Conservation (phyloP, 148 eudicot genomes). For the Persicaria tinctoria region DNA sequence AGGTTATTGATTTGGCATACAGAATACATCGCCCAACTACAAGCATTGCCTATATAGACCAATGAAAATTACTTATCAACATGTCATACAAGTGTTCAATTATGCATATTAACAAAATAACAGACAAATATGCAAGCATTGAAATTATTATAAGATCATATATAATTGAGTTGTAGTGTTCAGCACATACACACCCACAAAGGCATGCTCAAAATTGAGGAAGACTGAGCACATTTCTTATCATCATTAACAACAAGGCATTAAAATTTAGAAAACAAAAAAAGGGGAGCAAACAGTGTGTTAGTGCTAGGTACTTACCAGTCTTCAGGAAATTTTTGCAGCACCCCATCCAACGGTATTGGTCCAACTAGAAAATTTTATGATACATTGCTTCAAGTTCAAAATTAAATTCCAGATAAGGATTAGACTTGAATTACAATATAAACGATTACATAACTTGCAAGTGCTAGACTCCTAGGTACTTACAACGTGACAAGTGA, state of each 20-base stretch:
- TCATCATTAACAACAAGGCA: not conserved
- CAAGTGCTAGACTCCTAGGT: not conserved
- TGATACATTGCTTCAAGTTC: slow-evolving; percentile 66
- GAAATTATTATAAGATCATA: too few relatives aligned
- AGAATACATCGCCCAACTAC: too few relatives aligned
- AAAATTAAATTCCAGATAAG: not conserved
- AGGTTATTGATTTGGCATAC: not conserved
- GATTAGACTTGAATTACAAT: not conserved
- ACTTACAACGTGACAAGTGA: slow-evolving; percentile 47
- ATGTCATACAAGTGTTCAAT: not conserved
- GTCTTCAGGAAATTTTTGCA: slow-evolving; percentile 48
- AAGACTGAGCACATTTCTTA: not conserved
- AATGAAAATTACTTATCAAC: not conserved
- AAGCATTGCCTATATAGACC: not conserved
- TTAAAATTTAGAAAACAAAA: not conserved
- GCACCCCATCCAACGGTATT: slow-evolving; percentile 69
- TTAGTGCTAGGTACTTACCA: slow-evolving; percentile 31
- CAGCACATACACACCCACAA: not conserved
- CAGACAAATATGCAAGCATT: not conserved
- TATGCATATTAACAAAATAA: not conserved
- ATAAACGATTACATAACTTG: slow-evolving; percentile 4
- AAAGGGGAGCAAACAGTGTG: not conserved
- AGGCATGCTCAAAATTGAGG: not conserved
- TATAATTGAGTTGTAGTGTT: too few relatives aligned
- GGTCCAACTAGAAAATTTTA: slow-evolving; percentile 76